Base-by-base conservation (phyloP, 2,329 filamentous ascomycete species). In the Phoma herbarum region DNA sequence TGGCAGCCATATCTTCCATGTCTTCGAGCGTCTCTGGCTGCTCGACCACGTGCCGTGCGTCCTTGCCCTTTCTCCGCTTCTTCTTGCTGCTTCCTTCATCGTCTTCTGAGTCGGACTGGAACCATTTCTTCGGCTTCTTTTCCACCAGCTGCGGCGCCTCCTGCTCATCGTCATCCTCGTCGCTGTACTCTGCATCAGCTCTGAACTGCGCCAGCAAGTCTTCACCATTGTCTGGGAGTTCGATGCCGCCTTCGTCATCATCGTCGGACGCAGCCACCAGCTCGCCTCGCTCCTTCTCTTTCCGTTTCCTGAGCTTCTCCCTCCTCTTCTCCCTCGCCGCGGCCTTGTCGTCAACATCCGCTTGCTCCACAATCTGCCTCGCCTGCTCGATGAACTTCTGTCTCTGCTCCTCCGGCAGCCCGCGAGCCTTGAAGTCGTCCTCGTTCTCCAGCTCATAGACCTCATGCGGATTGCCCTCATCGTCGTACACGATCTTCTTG, bases 361-460 rank as follows among this genome's bases (percentile, higher is more conserved):
- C 91, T 69, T 86, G 83, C 65, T 84, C 83, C 28, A 96, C 91
- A 63, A 88, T 86, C 67, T 86, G 84, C 11, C 85, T 81, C 76
- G 97, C 94, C 60, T 84, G 84, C 46, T 90, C 88, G 75, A 98
- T 81, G 81, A 97, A 99, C 65, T 84, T 86, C 67, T 85, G 83
- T 45, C 92, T 85, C 77, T 96, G 92, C 47, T 86, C 85, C 65
- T 93, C 90, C 2, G 91, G 90, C 23, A 88, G 82, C 33, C 94
- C 95, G 52, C 88, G 85, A 37, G 86, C 84, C 62, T 82, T 83
- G 84, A 98, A 99, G 64, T 88, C 87, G 0, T 89, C 88, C 78
- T 97, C 92, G 76, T 91, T 87, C 73, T 94, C 90, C 66, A 99
- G 87, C 75, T 96, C 91, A 80, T 98, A 97, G 14, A 96, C 77